Conservation (phyloP, 1,139 yeast genomes). For the Yamadazyma conglobata region DNA sequence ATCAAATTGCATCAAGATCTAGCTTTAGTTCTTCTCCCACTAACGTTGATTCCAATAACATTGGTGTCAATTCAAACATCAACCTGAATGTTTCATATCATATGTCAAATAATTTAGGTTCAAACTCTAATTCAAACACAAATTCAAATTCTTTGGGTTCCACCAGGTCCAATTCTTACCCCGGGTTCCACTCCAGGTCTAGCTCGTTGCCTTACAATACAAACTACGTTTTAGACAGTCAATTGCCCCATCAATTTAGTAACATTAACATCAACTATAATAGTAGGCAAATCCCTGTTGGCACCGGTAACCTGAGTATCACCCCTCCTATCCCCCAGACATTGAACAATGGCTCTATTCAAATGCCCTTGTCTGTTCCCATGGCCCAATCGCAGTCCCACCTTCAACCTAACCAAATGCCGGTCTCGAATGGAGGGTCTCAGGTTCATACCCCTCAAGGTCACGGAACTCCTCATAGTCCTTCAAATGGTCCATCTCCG, state of each 20-base stretch:
- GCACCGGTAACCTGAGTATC: too few relatives aligned
- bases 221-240: slow-evolving; percentile 12
- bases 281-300: too few relatives aligned
- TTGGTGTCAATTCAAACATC: slow-evolving; percentile 6
- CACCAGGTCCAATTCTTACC: slow-evolving; percentile 15
- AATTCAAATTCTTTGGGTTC: slow-evolving; percentile 7
- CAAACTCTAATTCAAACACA: slow-evolving; percentile 5
- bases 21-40: slow-evolving; percentile 11
- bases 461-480: too few relatives aligned
- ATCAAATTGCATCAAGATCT: slow-evolving; percentile 14
- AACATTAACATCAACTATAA: slow-evolving; percentile 11
- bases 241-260: slow-evolving; percentile 10
- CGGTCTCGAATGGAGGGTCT: too few relatives aligned
- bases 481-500: not conserved
- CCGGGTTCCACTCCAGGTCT: slow-evolving; percentile 15
- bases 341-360: too few relatives aligned
- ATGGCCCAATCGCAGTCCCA: too few relatives aligned
- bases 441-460: slow-evolving; percentile 2
- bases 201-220: slow-evolving; percentile 13
- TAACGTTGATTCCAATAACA: slow-evolving; percentile 4
- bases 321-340: too few relatives aligned
- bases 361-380: too few relatives aligned
- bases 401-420: too few relatives aligned
- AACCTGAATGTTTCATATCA: slow-evolving; percentile 13
- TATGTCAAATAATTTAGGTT: slow-evolving; percentile 7